Evolutionary conservation across 75 land plant species (phyloP).

Genomic region (Adiantum capillusveneris): DNA sequence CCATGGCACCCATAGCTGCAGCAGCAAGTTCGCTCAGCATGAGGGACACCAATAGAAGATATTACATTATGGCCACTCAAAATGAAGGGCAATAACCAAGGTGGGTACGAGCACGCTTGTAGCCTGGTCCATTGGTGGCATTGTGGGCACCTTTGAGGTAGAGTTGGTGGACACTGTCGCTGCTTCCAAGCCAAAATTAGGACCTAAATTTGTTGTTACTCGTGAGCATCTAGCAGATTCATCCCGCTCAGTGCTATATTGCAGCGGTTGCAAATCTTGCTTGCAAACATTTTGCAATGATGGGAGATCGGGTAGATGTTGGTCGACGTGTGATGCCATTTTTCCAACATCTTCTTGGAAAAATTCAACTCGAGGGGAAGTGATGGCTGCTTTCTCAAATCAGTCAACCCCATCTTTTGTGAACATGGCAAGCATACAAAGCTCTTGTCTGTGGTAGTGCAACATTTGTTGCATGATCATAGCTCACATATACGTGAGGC

Average conservation of each 20-base stretch:
- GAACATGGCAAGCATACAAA: background rate
- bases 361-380: background rate
- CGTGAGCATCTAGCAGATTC: background rate
- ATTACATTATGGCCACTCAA: background rate
- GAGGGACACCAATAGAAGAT: background rate
- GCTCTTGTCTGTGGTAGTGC: background rate
- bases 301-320: background rate
- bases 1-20: background rate
- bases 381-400: background rate
- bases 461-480: background rate
- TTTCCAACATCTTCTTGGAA: background rate
- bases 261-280: background rate
- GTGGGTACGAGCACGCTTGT: background rate
- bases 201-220: background rate
- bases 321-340: background rate
- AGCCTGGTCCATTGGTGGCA: background rate
- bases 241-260: background rate
- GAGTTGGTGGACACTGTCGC: background rate
- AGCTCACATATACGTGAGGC: background rate
- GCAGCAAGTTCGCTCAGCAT: background rate
- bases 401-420: background rate
- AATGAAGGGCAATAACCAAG: background rate
- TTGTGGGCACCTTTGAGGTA: background rate
- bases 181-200: background rate
- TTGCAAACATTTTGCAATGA: background rate